A percentile compares a stretch with the other conserved stretches of the same genome.
phyloP scores from a whole-genome alignment of 805 yeast species.

The Monosporozyma unispora region DNA sequence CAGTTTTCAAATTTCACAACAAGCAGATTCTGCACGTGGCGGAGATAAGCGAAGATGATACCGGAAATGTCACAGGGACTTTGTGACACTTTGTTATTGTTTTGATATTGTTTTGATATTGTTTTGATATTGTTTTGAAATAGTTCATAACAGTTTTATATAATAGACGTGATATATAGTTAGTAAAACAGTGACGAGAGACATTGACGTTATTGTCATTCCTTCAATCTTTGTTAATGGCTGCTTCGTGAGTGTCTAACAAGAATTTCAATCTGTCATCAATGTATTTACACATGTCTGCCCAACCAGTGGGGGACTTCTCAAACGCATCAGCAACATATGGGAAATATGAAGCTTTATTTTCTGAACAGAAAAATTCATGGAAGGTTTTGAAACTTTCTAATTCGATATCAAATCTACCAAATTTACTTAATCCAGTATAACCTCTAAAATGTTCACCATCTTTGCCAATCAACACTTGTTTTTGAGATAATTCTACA shows the following conservation, averaged over 20 bases:
- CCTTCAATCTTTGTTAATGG: slow-evolving; percentile 4
- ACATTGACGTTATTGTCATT: no score
- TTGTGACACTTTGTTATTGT: no score
- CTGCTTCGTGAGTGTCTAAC: slow-evolving; percentile 17
- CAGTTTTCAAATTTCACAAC: no score
- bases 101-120: no score
- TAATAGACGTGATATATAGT: no score
- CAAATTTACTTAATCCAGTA: slow-evolving; percentile 13
- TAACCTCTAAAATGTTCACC: slow-evolving; percentile 22
- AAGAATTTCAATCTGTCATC: slow-evolving; percentile 15
- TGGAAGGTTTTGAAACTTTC: slow-evolving; percentile 20
- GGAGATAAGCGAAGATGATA: no score
- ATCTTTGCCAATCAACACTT: slow-evolving; percentile 15
- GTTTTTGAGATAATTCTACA: slow-evolving; percentile 15
- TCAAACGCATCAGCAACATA: slow-evolving; percentile 14
- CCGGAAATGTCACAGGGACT: no score
- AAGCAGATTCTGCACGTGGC: no score
- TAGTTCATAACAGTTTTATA: no score
- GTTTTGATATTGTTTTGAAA: no score
- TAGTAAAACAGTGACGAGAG: no score
- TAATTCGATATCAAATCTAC: slow-evolving; percentile 22
- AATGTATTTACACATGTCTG: slow-evolving; percentile 22
- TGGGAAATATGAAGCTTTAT: slow-evolving; percentile 11
- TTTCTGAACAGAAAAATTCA: slow-evolving; percentile 14
- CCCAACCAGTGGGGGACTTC: slow-evolving; percentile 8